Evolutionary conservation across 164 flowering plant genomes (phyloP), one percentile per base, ranked within the genome.

Genomic region (Hamamelis virginiana): DNA sequence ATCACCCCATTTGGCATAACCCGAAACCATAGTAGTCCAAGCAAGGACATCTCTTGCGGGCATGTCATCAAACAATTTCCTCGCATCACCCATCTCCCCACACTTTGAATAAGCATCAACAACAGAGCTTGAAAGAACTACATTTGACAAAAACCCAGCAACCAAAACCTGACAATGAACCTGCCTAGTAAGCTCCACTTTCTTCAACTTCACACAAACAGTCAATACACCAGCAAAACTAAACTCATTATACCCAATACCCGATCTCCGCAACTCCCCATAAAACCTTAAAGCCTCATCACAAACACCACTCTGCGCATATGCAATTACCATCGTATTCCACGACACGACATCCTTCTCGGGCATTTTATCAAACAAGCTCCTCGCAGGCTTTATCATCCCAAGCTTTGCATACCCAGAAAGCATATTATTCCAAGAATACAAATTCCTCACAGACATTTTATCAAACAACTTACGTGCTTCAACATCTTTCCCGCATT

Each of bases 11-110:
- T 74, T 78, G 18, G 90, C 88, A 79, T 83, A 88, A 33, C 91
- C 97, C 3, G 97, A 89, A 70, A 89, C 83, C 81, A 91, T 59
- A 12, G 88, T 80, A 26, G 94, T 89, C 92, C 92, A 91, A 33
- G 87, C 76, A 59, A 74, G 77, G 51, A 85, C 79, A 81, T 91
- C 97, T 69, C 69, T 87, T 0, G 45, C 50, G 12, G 43, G 55
- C 88, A 88, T 88, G 23, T 75, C 86, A 81, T 86, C 85, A 75
- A 89, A 91, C 73, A 87, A 64, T 56, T 59, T 80, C 73, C 77
- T 74, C 0, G 91, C 90, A 71, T 80, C 87, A 28, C 65, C 52
- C 68, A 89, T 72, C 69, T 72, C 70, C 61, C 82, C 86, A 68
- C 87, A 86, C 74, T 85, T 88, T 0, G 87, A 82, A 81, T 88